Evolutionary conservation across 1,284 basidiomycete species (phyloP), one percentile per base, ranked within the genome.

Genomic region (Tilletia caries): DNA sequence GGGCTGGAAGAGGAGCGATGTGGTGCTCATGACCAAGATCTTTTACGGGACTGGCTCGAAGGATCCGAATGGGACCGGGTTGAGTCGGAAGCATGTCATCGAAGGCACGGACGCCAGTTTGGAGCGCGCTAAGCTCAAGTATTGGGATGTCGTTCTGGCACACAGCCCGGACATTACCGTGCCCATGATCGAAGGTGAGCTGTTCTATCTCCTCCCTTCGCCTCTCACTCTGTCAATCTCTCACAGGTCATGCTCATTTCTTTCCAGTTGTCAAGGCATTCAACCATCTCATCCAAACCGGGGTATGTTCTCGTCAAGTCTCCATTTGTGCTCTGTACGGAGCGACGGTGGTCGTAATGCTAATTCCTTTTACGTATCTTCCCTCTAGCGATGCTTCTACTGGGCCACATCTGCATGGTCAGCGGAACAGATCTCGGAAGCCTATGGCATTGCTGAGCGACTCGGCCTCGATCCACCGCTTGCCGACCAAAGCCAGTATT

Each of bases 381-480:
- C 18, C 23, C 23, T 8, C 1, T 25, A 50, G 48, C 48, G 90
- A 80, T 91, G 90, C 87, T 86, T 86, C 81, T 87, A 87, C 84
- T 87, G 86, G 86, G 86, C 88, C 62, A 92, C 91, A 0, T 91
- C 90, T 0, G 91, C 92, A 79, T 93, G 92, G 92, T 87, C 87
- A 54, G 90, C 91, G 0, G 84, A 85, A 29, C 87, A 91, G 75
- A 89, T 91, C 70, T 88, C 90, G 81, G 90, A 91, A 79, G 91
- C 91, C 0, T 85, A 88, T 79, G 89, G 90, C 72, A 85, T 93
- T 67, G 91, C 92, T 2, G 85, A 86, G 68, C 88, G 88, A 70
- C 86, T 92, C 68, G 88, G 88, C 73, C 86, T 94, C 62, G 87
- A 90, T 73, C 68, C 76, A 6, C 92, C 92, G 2, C 87, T 90